Conservation (phyloP, 2,329 filamentous ascomycete species). For the Paraphoma chrysanthemicola region DNA sequence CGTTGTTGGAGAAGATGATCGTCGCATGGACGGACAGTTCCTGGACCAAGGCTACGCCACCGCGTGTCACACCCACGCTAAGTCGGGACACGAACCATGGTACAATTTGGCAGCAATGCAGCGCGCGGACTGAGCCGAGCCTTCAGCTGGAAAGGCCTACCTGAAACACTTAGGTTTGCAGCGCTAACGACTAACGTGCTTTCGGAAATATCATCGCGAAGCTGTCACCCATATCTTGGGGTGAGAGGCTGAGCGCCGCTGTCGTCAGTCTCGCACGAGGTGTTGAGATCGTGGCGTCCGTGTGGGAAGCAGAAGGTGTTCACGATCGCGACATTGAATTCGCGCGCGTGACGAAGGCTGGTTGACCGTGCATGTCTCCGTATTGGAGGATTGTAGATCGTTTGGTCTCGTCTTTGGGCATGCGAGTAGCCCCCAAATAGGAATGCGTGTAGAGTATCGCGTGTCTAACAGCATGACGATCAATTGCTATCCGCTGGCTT, state of each 20-base stretch:
- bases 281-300: not conserved
- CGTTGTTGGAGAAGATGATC: constrained; percentile 2
- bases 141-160: not conserved
- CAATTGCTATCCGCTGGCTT: not conserved
- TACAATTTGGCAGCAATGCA: not conserved
- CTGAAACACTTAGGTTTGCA: not conserved
- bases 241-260: not conserved
- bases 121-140: not conserved
- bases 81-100: not conserved
- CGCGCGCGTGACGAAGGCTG: not conserved
- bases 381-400: not conserved
- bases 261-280: not conserved
- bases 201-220: not conserved
- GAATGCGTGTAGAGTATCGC: not conserved
- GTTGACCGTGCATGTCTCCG: not conserved
- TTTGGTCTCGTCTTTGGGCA: not conserved
- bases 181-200: not conserved
- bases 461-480: not conserved
- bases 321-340: not conserved
- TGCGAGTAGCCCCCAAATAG: not conserved
- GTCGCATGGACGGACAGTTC: not conserved
- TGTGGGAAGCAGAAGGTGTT: not conserved
- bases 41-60: not conserved
- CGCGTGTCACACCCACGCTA: not conserved
- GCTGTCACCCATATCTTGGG: not conserved